Evolutionary conservation across 1,284 basidiomycete species (phyloP), one percentile per base, ranked within the genome.

Genomic region (Fomitopsis palustris): DNA sequence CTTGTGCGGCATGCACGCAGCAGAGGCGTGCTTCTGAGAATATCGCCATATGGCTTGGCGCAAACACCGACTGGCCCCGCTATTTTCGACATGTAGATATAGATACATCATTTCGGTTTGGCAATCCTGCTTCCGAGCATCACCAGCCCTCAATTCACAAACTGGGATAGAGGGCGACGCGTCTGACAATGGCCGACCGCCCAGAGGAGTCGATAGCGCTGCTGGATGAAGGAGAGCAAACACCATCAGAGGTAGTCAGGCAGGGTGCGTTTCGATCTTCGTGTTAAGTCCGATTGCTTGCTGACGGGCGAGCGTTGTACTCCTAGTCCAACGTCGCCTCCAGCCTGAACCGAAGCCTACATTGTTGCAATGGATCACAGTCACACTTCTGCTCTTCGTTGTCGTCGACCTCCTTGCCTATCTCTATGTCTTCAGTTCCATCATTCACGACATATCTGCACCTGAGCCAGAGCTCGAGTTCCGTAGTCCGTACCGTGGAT

Each of bases 391-490:
- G 1, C 33, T 59, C 35, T 39, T 54, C 52, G 29, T 49, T 27
- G 21, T 59, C 33, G 23, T 49, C 19, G 57, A 54, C 37, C 42
- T 58, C 8, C 33, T 51, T 3, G 57, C 45, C 43, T 55, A 54
- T 25, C 43, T 55, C 21, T 55, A 55, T 25, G 23, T 59, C 41
- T 54, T 41, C 45, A 43, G 53, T 17, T 38, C 45, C 12, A n/a
- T 58, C 29, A 9, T 49, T n/a, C 31, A 16, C 35, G n/a, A 52
- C 12, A 37, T 52, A 17, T 29, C 23, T 39, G 27, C 14, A 17
- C 29, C 23, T 6, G 29, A 21, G 14, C 12, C 23, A 29, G 53
- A 59, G n/a, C 42, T 59, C 33, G 35, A 54, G 43, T 49, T 51
- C 17, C 53, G 53, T 5, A 51, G 23, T 21, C 43, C 53, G 2